Conservation (phyloP, 2,329 filamentous ascomycete genomes). For the Fusarium temperatum region DNA sequence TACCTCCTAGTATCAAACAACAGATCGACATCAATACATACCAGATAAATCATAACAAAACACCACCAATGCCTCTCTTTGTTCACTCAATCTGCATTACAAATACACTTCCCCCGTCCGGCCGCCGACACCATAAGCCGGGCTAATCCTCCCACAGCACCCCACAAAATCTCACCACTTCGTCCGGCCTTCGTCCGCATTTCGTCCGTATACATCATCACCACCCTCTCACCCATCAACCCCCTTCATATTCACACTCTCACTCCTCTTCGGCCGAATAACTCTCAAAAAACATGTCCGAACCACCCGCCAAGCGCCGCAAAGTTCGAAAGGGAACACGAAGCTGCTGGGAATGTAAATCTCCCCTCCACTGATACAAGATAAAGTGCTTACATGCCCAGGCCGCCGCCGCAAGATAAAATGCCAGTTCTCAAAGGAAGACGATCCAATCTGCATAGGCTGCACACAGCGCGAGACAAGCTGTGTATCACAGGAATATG, state of each 20-base stretch:
- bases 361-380: neutral
- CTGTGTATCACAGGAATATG: constrained; percentile 60
- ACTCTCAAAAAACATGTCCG: constrained; percentile 16
- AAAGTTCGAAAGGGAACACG: constrained; percentile 65
- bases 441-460: constrained; percentile 55
- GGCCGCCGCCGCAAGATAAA: constrained; percentile 60
- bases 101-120: constrained; percentile 27
- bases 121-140: constrained; percentile 23
- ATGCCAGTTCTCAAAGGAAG: constrained; percentile 56
- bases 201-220: constrained; percentile 6
- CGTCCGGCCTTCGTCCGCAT: constrained; percentile 30
- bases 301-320: constrained; percentile 36
- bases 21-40: neutral
- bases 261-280: constrained; percentile 36
- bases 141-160: constrained; percentile 1
- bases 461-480: constrained; percentile 54
- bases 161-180: constrained; percentile 1
- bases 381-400: constrained; percentile 9
- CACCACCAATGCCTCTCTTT: too few relatives aligned
- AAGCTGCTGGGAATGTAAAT: constrained; percentile 68
- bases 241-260: neutral
- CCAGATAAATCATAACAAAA: accelerated
- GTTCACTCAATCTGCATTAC: neutral
- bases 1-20: neutral
- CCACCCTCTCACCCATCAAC: neutral